Evolutionary conservation across 1,139 yeast species (phyloP), one percentile per base, ranked within the genome.

Genomic region (Candida tropicalis): DNA sequence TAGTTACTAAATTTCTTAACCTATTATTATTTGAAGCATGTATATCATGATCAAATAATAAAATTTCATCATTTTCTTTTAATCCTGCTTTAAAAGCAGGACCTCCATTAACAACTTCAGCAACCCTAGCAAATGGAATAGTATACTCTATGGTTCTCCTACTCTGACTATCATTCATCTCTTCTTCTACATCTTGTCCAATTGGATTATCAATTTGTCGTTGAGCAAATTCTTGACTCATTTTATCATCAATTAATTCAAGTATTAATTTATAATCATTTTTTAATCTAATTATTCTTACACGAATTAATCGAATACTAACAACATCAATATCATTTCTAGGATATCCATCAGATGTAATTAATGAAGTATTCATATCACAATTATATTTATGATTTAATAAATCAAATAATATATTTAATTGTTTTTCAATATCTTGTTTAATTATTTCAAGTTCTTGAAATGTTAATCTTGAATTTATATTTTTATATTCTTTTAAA

Each of bases 301-400:
- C 77, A 48, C 97, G 62, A 0, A 80, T 57, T n/a, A 78, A 65
- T 41, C 95, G 67, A 2, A 82, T 69, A 29, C 86, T 75, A 3
- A 84, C 81, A 5, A 91, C 87, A 55, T 93, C 96, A 25, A 91
- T 77, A 58, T 93, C 98, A 12, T 73, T 66, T 29, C 97, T 70
- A 0, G 99, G 99, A 53, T 79, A 93, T 28, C 97, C 97, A 55
- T 91, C 96, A 0, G 56, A 48, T 0, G 86, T 77, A 2, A 86
- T 62, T 51, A 91, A 65, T 0, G 82, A 71, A 0, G 95, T 82
- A 15, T 74, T 62, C 90, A 89, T 81, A 49, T 76, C 80, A 1
- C 76, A 82, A 29, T 68, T 64, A 46, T 65, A 67, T 33, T 62
- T 58, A 34, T 56, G 49, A 8, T 48, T 49, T n/a, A 73, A 55